Base-by-base conservation (phyloP, 2,329 filamentous ascomycete species). In the Venturia oleaginea region DNA sequence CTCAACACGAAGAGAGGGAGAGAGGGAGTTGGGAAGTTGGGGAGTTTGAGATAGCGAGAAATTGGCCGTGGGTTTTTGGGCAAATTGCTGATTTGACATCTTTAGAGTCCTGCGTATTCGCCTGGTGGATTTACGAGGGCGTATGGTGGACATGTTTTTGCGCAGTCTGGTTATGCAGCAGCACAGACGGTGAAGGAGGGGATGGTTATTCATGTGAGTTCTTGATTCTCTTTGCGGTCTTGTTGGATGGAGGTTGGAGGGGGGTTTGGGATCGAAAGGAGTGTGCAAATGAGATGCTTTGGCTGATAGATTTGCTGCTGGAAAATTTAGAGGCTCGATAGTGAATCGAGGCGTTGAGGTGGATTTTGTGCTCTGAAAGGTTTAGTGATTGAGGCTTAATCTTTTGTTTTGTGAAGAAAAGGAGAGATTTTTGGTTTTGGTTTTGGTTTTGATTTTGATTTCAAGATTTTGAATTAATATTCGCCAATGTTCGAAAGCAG, bases 121-220 rank as follows among this genome's bases (percentile, higher is more conserved):
- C 64, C 64, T 22, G 64, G 64, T 8, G 43, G 43, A 7, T 62
- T 55, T n/a, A 65, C 64, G 75, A 3, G 76, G 17, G 78, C 81
- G 0, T 84, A 83, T 70, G 82, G 82, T 15, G 82, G 82, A 1
- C 81, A 85, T 72, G 81, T 84, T 4, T 84, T 80, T 67, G 79
- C 80, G n/a, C 83, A 84, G 71, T 79, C 82, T 38, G 81, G 80
- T 19, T 84, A 80, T 75, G 82, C 82, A 19, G 82, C 83, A 10
- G 79, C 79, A 10, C 79, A 83, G 66, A 84, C 82, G 1, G 79
- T 84, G 15, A 70, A 68, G 6, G 72, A 75, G 34, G 82, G 80
- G 1, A 79, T 82, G 61, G 69, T 83, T 34, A 73, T 84, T 27
- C 81, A 84, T 72, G 81, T 83, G 73, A 66, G 76, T 70, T 57